Evolutionary conservation across 2,329 filamentous ascomycete genomes (phyloP).

Genomic region (Aspergillus arachidicola): DNA sequence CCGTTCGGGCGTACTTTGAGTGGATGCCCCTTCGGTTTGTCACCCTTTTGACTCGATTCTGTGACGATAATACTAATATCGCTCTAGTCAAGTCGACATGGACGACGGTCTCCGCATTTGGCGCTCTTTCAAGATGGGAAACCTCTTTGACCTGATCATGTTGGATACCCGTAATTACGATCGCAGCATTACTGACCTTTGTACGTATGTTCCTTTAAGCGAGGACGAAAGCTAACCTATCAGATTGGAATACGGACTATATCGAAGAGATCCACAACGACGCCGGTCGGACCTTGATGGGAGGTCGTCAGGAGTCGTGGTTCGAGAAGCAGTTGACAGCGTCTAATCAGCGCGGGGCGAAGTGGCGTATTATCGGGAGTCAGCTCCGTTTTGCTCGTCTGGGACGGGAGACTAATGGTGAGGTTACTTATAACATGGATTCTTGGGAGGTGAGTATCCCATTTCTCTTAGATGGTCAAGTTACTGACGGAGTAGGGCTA

Average conservation of each 20-base stretch:
- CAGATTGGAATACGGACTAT: constrained; percentile 65
- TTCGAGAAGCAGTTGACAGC: constrained; percentile 64
- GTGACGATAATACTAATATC: constrained; percentile 15
- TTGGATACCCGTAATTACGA: constrained; percentile 72
- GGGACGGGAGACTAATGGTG: constrained; percentile 6
- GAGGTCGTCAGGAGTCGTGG: constrained; percentile 73
- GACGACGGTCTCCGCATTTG: constrained; percentile 71
- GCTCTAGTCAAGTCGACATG: constrained; percentile 62
- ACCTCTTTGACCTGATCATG: constrained; percentile 67
- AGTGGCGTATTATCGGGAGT: constrained; percentile 72
- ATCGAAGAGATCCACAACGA: constrained; percentile 66
- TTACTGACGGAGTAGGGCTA: constrained; percentile 53
- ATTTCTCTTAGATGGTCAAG: no score
- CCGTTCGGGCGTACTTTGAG: constrained; percentile 70
- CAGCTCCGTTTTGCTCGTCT: constrained; percentile 53
- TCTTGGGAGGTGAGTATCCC: constrained; percentile 50
- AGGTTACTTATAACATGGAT: constrained; percentile 44
- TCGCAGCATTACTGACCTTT: constrained; percentile 60
- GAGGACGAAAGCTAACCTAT: neutral
- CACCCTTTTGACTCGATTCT: neutral
- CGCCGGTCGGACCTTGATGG: constrained; percentile 70
- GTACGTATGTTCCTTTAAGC: neutral
- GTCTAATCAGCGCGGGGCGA: constrained; percentile 65
- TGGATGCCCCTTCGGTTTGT: constrained; percentile 61
- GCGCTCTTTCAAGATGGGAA: constrained; percentile 67